Evolutionary conservation across 2,329 filamentous ascomycete genomes (phyloP).

Genomic region (Sporothrix dimorphospora): DNA sequence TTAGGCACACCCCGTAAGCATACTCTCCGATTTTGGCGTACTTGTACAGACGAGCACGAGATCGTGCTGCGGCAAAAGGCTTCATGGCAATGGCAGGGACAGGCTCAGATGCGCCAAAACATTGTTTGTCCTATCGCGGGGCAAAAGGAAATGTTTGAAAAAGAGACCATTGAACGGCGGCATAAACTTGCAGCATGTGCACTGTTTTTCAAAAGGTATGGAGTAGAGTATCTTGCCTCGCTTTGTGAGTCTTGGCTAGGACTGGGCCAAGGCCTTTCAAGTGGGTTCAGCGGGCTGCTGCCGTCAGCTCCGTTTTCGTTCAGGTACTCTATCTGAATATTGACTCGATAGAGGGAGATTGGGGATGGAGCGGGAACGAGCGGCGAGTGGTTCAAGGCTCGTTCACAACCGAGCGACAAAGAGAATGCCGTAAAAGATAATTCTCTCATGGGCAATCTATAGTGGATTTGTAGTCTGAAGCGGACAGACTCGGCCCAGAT

Average conservation of each 20-base stretch:
- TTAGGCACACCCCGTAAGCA: constrained; percentile 9
- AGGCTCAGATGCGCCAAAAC: background rate
- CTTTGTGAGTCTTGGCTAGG: background rate
- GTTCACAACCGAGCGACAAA: background rate
- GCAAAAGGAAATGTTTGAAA: background rate
- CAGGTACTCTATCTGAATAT: background rate
- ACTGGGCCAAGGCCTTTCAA: background rate
- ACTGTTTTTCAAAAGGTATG: background rate
- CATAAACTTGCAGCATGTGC: constrained; percentile 4
- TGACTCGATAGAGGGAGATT: background rate
- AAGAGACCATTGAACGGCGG: background rate
- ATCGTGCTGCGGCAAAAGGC: constrained; percentile 11
- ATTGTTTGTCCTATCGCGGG: background rate
- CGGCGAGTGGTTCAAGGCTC: constrained; percentile 9
- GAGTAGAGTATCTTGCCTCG: background rate
- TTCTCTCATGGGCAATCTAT: constrained; percentile 27
- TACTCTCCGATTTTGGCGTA: background rate
- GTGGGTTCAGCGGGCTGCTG: background rate
- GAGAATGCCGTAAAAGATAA: constrained; percentile 18
- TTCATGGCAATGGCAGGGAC: background rate
- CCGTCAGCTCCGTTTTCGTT: background rate
- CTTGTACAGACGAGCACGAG: constrained; percentile 1
- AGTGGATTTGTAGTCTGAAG: constrained; percentile 21
- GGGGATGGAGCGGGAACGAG: background rate
- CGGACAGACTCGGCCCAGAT: constrained; percentile 25